Conservation (phyloP, 2,329 filamentous ascomycete species). For the Chrysosporium queenslandicum region DNA sequence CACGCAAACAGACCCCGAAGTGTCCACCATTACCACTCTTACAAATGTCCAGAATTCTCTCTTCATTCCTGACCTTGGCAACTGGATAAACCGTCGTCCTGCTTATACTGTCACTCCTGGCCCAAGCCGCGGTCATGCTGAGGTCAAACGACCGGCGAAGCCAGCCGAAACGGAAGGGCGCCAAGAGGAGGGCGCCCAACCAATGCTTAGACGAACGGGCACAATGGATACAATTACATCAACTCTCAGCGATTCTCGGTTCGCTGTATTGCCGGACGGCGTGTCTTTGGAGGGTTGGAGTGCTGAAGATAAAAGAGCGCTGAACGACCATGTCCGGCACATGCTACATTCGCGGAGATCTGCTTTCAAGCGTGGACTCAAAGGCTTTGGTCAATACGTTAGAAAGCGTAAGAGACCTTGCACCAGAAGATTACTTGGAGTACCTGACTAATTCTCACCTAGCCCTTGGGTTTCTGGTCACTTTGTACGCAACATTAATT, state of each 20-base stretch:
- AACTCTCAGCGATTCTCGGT: slow-evolving; percentile 57
- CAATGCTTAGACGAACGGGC: slow-evolving; percentile 18
- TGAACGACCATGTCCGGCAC: slow-evolving; percentile 80
- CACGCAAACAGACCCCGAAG: slow-evolving; percentile 58
- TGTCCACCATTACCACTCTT: slow-evolving; percentile 69
- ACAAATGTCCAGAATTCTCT: slow-evolving; percentile 87
- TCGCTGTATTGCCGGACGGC: slow-evolving; percentile 69
- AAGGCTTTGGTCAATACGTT: slow-evolving; percentile 71
- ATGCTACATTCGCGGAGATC: slow-evolving; percentile 74
- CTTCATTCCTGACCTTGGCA: slow-evolving; percentile 72
- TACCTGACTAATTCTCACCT: no score
- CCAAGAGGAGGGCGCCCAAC: slow-evolving; percentile 14
- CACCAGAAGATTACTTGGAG: no score
- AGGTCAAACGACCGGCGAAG: not conserved
- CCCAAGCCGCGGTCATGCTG: slow-evolving; percentile 20
- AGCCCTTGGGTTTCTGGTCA: slow-evolving; percentile 73
- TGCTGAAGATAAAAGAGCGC: slow-evolving; percentile 59
- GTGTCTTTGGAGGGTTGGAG: slow-evolving; percentile 64
- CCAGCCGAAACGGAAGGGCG: slow-evolving; percentile 17
- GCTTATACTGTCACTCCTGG: slow-evolving; percentile 58
- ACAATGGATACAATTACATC: slow-evolving; percentile 65
- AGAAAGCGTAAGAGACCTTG: slow-evolving; percentile 54
- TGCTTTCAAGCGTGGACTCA: slow-evolving; percentile 67
- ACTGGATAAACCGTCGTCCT: slow-evolving; percentile 63
- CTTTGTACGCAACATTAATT: slow-evolving; percentile 70